These are phyloP conservation scores for Trichoderma sp. DNA, from an alignment of 2,329 filamentous ascomycete genomes.

Conservation along the genomic window DNA sequence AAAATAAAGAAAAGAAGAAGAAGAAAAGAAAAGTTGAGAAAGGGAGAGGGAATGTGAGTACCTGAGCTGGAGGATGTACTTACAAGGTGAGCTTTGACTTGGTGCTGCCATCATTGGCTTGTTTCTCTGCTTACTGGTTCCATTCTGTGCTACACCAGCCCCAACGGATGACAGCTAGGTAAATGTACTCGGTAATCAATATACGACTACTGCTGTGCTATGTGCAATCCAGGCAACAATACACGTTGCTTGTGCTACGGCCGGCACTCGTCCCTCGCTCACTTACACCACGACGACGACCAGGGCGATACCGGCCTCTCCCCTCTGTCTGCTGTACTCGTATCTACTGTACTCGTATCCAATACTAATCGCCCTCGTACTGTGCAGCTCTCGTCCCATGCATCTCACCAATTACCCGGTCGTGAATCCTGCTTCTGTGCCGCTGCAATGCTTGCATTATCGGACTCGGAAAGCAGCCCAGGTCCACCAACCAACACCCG, in stretches of 20 bases:
- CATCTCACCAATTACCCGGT: not conserved
- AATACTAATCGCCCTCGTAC: not conserved
- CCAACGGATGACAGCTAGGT: too few species aligned
- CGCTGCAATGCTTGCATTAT: not conserved
- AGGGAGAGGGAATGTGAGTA: not conserved
- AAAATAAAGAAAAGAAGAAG: too few species aligned
- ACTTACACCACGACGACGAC: not conserved
- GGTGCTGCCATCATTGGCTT: not conserved
- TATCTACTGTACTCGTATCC: not conserved
- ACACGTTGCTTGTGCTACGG: not conserved
- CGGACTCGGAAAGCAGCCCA: not conserved
- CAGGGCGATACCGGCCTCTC: not conserved
- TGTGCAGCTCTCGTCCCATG: not conserved
- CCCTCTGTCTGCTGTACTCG: not conserved
- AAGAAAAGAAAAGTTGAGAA: not conserved
- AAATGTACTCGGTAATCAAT: too few species aligned
- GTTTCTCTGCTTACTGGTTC: too few species aligned
- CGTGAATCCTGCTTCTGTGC: not conserved
- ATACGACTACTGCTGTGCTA: not conserved
- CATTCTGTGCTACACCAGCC: too few species aligned
- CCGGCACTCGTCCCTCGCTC: not conserved
- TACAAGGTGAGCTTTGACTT: not conserved
- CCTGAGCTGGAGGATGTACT: not conserved
- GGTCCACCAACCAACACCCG: constrained; percentile 1
- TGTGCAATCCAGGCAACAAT: not conserved